Evolutionary conservation across 305 asterid species (phyloP).

Genomic region (Fraxinus ornus): DNA sequence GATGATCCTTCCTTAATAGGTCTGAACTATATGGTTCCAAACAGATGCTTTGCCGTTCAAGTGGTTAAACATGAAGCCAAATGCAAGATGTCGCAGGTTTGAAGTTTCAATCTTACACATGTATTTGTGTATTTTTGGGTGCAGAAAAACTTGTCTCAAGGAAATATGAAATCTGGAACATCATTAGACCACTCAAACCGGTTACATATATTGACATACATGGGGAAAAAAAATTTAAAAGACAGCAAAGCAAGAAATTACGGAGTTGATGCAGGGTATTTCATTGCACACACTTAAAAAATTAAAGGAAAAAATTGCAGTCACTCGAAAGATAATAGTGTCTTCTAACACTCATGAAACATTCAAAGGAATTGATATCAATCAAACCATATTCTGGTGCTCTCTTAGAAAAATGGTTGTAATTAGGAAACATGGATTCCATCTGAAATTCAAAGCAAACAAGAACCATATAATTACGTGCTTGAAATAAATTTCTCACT

Average conservation of each 20-base stretch:
- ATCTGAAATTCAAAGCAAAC: not conserved
- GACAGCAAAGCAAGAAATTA: not conserved
- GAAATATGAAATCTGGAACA: not conserved
- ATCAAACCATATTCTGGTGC: not conserved
- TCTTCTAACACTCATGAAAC: not conserved
- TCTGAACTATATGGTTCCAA: not conserved
- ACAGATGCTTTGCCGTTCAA: not conserved
- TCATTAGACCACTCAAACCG: not conserved
- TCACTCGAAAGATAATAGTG: not conserved
- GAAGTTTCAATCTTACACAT: not conserved
- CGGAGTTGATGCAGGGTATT: not conserved
- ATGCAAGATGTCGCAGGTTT: not conserved
- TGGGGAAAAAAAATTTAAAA: not conserved
- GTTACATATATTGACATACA: not conserved
- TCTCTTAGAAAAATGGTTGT: not conserved
- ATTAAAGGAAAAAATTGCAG: not conserved
- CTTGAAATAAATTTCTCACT: slow-evolving; percentile 30
- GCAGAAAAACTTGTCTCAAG: not conserved
- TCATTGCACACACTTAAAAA: not conserved
- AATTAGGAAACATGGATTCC: not conserved
- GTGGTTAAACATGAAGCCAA: not conserved
- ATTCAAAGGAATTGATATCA: not conserved
- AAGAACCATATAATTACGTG: not conserved
- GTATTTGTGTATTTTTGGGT: not conserved
- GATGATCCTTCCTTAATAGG: not conserved